Evolutionary conservation across 257 asterid species (phyloP).

Genomic region (Catharanthus roseus): DNA sequence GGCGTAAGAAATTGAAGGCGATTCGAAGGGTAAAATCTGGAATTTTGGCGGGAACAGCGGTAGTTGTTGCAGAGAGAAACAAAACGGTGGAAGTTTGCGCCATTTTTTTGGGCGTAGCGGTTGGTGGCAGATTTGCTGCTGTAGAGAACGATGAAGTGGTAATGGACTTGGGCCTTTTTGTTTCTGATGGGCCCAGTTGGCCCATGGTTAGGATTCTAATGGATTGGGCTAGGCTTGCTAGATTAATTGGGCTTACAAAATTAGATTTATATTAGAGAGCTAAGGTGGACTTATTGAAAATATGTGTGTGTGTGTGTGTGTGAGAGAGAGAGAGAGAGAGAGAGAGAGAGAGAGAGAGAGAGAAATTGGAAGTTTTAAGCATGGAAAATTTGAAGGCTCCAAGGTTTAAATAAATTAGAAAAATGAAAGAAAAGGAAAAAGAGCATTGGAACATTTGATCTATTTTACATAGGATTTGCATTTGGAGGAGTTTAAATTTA

Average conservation of each 20-base stretch:
- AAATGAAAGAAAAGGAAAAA: too few relatives aligned
- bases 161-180: not conserved
- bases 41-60: slow-evolving; percentile 40
- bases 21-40: slow-evolving; percentile 18
- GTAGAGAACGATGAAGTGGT: not conserved
- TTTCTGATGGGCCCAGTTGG: not conserved
- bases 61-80: slow-evolving; percentile 20
- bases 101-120: slow-evolving; percentile 15
- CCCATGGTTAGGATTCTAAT: too few relatives aligned
- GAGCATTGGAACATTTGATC: too few relatives aligned
- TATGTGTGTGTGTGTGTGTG: too few relatives aligned
- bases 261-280: too few relatives aligned
- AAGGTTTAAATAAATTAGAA: too few relatives aligned
- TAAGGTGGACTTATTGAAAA: not conserved
- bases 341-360: too few relatives aligned
- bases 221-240: not conserved
- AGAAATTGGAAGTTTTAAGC: too few relatives aligned
- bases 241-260: not conserved
- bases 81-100: slow-evolving; percentile 10
- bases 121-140: not conserved
- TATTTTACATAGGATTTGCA: too few relatives aligned
- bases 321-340: too few relatives aligned
- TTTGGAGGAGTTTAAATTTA: too few relatives aligned
- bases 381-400: too few relatives aligned
- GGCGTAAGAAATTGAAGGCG: slow-evolving; percentile 21